A percentile compares a stretch with the other conserved stretches of the same genome.
Evolutionary conservation across 805 yeast species (phyloP).

Genomic region (Yarrowia divulgata): DNA sequence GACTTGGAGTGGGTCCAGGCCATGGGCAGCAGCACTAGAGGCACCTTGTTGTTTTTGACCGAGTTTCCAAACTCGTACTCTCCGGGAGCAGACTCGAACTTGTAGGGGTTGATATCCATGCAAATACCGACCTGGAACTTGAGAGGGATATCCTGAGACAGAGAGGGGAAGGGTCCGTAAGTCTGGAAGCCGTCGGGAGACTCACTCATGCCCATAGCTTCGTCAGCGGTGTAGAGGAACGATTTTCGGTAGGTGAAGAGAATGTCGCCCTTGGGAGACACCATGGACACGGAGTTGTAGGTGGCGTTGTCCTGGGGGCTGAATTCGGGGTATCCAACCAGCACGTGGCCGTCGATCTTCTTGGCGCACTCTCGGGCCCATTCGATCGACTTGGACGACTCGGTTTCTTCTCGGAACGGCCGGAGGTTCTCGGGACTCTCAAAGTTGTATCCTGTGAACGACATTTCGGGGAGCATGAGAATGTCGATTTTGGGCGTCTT

Average conservation of each 20-base stretch:
- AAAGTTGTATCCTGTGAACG: constrained; percentile 85
- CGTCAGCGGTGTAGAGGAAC: constrained; percentile 79
- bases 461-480: constrained; percentile 82
- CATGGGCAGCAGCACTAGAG: constrained; percentile 77
- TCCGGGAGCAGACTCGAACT: constrained; percentile 80
- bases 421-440: constrained; percentile 55
- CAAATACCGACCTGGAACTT: constrained; percentile 80
- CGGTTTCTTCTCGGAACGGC: constrained; percentile 68
- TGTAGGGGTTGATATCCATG: constrained; percentile 91
- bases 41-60: constrained; percentile 57
- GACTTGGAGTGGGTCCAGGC: constrained; percentile 69
- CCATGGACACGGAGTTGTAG: constrained; percentile 78
- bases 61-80: constrained; percentile 72
- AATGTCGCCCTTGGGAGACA: constrained; percentile 64
- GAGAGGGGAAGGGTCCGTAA: constrained; percentile 38
- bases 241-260: constrained; percentile 76
- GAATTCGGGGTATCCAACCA: constrained; percentile 83
- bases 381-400: constrained; percentile 51
- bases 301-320: constrained; percentile 34
- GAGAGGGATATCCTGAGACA: constrained; percentile 43
- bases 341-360: constrained; percentile 64
- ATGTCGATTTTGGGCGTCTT: constrained; percentile 55
- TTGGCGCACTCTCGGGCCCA: constrained; percentile 66
- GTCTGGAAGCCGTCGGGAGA: constrained; percentile 64
- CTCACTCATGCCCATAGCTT: constrained; percentile 78